These are phyloP conservation scores for Paramyrothecium sp. DNA, from an alignment of 2,329 filamentous ascomycete genomes.

Conservation along the genomic window DNA sequence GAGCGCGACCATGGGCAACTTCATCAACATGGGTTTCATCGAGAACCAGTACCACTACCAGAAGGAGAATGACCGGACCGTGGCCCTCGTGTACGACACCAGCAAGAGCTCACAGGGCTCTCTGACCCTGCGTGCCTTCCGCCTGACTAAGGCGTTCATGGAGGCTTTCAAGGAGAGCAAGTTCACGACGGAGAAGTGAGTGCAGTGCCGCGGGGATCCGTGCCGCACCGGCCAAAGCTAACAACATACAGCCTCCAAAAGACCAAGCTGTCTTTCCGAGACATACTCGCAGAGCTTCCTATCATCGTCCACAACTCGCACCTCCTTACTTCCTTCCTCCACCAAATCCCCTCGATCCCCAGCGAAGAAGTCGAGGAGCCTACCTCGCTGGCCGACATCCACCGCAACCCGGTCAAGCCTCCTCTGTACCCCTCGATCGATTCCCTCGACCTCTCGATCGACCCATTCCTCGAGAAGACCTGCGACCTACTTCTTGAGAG, in stretches of 20 bases:
- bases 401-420: constrained; percentile 57
- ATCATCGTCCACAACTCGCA: constrained; percentile 94
- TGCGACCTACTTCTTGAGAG: constrained; percentile 94
- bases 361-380: constrained; percentile 69
- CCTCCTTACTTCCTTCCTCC: constrained; percentile 90
- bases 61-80: constrained; percentile 85
- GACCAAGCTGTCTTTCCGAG: constrained; percentile 88
- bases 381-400: constrained; percentile 74
- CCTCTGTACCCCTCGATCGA: constrained; percentile 88
- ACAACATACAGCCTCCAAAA: constrained; percentile 73
- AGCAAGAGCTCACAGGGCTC: constrained; percentile 92
- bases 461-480: constrained; percentile 97
- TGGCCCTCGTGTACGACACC: constrained; percentile 91
- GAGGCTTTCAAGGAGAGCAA: constrained; percentile 92
- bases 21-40: constrained; percentile 90
- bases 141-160: constrained; percentile 85
- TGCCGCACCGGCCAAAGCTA: constrained; percentile 8
- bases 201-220: constrained; percentile 24
- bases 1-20: constrained; percentile 98
- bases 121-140: constrained; percentile 86
- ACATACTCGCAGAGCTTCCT: constrained; percentile 88
- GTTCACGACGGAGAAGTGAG: constrained; percentile 93
- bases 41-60: constrained; percentile 99
- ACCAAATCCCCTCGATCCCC: constrained; percentile 77
- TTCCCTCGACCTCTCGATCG: constrained; percentile 86